A percentile compares a stretch with the other conserved stretches of the same genome.
Conservation (phyloP, 176 grass and related monocot genomes). For the Zizania latifolia region DNA sequence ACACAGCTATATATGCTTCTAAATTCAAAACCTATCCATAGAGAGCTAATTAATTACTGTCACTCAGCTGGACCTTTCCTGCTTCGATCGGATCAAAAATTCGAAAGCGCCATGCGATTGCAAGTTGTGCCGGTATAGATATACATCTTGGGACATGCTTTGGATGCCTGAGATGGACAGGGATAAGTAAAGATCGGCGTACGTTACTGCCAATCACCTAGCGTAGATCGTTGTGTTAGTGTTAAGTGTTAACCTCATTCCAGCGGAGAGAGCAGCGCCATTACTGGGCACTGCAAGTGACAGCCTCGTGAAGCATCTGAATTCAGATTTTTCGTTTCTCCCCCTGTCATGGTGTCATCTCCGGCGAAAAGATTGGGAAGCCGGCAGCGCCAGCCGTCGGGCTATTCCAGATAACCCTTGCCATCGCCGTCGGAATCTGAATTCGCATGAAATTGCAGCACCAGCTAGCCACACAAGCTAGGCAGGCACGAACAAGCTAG, state of each 20-base stretch:
- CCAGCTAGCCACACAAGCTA: not conserved
- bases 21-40: not conserved
- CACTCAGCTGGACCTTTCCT: not conserved
- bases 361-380: conserved; percentile 28
- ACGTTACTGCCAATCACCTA: not conserved
- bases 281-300: conserved; percentile 14
- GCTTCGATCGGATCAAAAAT: conserved; percentile 40
- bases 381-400: conserved; percentile 29
- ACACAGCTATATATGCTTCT: not conserved
- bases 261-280: not conserved
- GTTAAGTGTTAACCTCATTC: not conserved
- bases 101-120: conserved; percentile 26
- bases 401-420: conserved; percentile 36
- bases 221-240: not conserved
- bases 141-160: conserved; percentile 23
- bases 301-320: conserved; percentile 49
- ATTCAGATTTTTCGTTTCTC: conserved; percentile 29
- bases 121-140: conserved; percentile 38
- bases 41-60: not conserved
- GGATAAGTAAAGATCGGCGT: conserved; percentile 13
- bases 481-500: not conserved
- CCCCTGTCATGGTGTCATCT: conserved; percentile 35
- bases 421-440: conserved; percentile 46
- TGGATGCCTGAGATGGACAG: conserved; percentile 42
- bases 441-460: conserved; percentile 22